Base-by-base conservation (phyloP, 805 yeast genomes). In the Candida schatavii region DNA sequence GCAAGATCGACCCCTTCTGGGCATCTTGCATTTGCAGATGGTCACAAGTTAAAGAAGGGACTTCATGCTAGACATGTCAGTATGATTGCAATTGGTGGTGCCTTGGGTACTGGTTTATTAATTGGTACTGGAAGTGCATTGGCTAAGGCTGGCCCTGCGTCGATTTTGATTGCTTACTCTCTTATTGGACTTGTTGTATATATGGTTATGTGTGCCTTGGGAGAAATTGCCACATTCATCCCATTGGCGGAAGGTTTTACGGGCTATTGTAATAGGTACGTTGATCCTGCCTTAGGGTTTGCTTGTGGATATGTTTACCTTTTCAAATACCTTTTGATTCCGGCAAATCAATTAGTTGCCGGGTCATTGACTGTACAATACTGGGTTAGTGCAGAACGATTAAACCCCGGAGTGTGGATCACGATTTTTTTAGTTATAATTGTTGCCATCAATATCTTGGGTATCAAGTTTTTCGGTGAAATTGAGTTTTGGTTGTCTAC, bases 41-140 rank as follows among this genome's bases (percentile, higher is more conserved):
- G 78, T 5, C 75, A 69, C 43, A 56, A 65, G 44, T 65, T 75
- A 49, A 72, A 70, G 44, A 69, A 70, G 45, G 64, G 64, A 39
- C 55, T 73, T 45, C 66, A 73, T 47, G 75, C 85, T 37, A 61
- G 88, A 40, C 88, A 83, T 54, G 72, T 81, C 47, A 73, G 80
- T 42, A 80, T 83, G 85, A 80, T 83, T 55, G 85, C 93, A 48
- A 78, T 87, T 49, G 95, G 93, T 50, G 91, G 93, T 50, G 86
- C 91, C 6, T 64, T 86, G 40, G 93, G 93, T 42, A 85, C 93
- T 1, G 95, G 90, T 55, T 70, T 86, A 43, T 68, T 86, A 49
- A 82, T 86, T 50, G 88, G 90, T 53, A 83, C 90, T 2, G 88
- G 89, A 43, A 65, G 80, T 13, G 81, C 90, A 1, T 69, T 86